Evolutionary conservation across 208 protist species (phyloP), one percentile per base, ranked within the genome.

Genomic region (Acanthamoeba comandoni): DNA sequence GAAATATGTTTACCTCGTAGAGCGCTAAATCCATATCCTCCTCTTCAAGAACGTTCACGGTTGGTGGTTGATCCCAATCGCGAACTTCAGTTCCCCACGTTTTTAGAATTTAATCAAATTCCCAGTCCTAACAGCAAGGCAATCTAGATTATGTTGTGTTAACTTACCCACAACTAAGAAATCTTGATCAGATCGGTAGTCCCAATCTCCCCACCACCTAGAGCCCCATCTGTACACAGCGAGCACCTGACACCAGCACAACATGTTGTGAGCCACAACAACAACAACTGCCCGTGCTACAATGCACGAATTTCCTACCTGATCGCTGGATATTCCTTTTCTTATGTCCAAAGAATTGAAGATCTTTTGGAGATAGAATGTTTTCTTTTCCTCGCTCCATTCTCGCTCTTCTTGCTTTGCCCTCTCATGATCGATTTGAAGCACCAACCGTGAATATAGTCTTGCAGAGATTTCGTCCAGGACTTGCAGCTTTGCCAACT

Each of bases 181-280:
- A 19, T 85, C 75, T 31, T 85, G 65, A 55, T 85, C 75, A 5
- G 75, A 85, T 15, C 52, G 17, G 7, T 51, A 55, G 3, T 51
- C 24, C 19, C 65, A 31, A 55, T 85, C 53, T 51, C 75, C 75
- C 75, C 75, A 85, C 75, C 75, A 85, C 0, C 75, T 24, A 8
- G 75, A 85, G 75, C 75, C 75, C 75, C 75, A 85, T 15, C 75
- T 3, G 75, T 85, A 85, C 52, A 85, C 75, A n/a, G 58, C 65
- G 31, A 85, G 9, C 75, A 85, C 51, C 52, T 85, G 75, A 1
- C 24, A 39, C 31, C 67, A 8, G 19, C 9, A 80, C 13, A 8
- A 57, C 17, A 80, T 60, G 65, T 4, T 3, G 9, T 73, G 19
- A 31, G 19, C n/a, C 7, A 73, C 39, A 22, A 4, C 15, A 73